Evolutionary conservation across 2,329 filamentous ascomycete species (phyloP).

Genomic region (Fusarium veterinarium): DNA sequence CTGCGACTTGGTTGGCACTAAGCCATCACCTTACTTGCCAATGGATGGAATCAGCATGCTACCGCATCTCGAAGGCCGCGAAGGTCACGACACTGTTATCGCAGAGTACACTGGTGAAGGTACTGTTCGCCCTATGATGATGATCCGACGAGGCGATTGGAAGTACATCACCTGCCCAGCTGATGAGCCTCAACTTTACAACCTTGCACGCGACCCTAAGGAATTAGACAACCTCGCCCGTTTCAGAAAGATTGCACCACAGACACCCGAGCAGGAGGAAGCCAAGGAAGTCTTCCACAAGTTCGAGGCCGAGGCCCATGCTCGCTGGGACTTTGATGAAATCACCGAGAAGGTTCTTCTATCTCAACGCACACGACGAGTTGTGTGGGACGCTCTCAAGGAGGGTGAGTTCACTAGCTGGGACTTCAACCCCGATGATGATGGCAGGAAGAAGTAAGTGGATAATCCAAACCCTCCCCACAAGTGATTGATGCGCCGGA

Average conservation of each 20-base stretch:
- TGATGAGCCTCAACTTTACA: constrained; percentile 86
- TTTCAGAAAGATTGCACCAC: constrained; percentile 52
- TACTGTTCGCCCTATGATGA: constrained; percentile 88
- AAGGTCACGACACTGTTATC: constrained; percentile 87
- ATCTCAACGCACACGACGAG: constrained; percentile 81
- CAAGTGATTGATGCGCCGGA: constrained; percentile 11
- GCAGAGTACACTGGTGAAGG: constrained; percentile 97
- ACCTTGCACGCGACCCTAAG: constrained; percentile 78
- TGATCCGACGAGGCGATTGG: constrained; percentile 91
- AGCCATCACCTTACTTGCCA: constrained; percentile 76
- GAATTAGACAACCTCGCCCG: constrained; percentile 81
- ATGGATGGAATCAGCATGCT: constrained; percentile 87
- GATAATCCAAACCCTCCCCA: background rate
- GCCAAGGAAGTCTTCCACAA: constrained; percentile 65
- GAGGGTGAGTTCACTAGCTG: constrained; percentile 81
- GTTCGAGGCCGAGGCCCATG: constrained; percentile 78
- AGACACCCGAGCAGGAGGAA: constrained; percentile 59
- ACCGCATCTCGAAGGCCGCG: constrained; percentile 74
- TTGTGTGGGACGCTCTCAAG: constrained; percentile 84
- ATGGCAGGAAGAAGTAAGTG: constrained; percentile 73
- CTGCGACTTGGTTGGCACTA: constrained; percentile 81
- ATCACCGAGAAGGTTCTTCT: constrained; percentile 80
- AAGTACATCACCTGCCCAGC: constrained; percentile 90
- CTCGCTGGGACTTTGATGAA: constrained; percentile 82
- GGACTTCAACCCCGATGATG: constrained; percentile 83